A percentile compares a stretch with the other conserved stretches of the same genome.
These are phyloP conservation scores for Amauroascus verrucosus DNA, from an alignment of 2,329 filamentous ascomycete genomes.

Conservation along the genomic window DNA sequence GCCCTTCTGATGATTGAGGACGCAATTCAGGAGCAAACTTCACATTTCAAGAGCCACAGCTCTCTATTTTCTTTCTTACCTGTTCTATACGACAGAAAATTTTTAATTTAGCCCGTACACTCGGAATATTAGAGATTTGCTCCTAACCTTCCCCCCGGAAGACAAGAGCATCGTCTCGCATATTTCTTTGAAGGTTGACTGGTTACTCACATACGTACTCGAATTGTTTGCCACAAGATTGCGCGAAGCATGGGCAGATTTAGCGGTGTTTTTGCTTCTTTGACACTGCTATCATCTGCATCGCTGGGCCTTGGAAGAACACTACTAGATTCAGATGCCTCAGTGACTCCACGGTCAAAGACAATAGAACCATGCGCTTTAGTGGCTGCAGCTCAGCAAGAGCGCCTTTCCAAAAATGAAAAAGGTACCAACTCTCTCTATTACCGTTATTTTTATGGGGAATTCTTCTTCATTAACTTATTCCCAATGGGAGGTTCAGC, in stretches of 20 bases:
- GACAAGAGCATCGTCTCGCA: neutral
- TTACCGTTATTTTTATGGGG: neutral
- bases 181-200: neutral
- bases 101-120: too few species aligned
- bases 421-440: neutral
- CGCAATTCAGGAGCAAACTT: neutral
- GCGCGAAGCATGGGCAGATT: neutral
- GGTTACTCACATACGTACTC: neutral
- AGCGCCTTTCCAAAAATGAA: neutral
- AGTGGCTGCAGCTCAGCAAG: slow-evolving; percentile 1
- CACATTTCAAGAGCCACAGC: neutral
- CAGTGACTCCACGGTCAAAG: neutral
- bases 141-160: neutral
- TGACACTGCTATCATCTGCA: neutral
- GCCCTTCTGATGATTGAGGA: neutral
- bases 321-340: neutral
- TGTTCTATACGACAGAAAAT: too few species aligned
- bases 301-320: neutral
- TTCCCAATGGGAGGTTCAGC: neutral
- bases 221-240: neutral
- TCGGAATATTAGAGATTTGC: neutral
- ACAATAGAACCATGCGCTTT: slow-evolving; percentile 10
- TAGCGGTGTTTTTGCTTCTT: neutral
- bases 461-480: neutral
- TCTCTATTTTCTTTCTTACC: neutral